phyloP scores from a whole-genome alignment of 306 rosid species.

The Biancaea sappan region DNA sequence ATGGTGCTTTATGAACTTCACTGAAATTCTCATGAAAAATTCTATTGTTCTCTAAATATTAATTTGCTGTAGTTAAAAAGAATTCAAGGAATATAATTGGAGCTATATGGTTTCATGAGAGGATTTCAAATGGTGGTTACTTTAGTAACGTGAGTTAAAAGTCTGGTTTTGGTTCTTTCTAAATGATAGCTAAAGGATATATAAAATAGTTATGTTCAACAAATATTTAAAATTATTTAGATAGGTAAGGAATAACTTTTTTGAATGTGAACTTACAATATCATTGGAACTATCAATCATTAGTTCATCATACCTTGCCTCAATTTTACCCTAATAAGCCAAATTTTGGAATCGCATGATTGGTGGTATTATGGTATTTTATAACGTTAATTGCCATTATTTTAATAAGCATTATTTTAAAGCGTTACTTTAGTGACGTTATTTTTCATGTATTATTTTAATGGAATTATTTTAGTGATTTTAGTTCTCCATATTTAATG shows the following conservation, averaged over 20 bases:
- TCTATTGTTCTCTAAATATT: slow-evolving; percentile 3
- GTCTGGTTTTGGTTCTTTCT: not conserved
- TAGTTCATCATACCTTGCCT: not conserved
- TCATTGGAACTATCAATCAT: slow-evolving; percentile 17
- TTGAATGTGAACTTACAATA: slow-evolving; percentile 24
- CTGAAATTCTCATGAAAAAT: not conserved
- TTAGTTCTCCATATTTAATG: no score
- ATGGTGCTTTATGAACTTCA: not conserved
- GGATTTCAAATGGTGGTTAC: slow-evolving; percentile 6
- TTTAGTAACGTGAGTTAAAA: slow-evolving; percentile 18
- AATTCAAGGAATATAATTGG: not conserved
- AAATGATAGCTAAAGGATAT: not conserved
- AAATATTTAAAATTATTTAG: not conserved
- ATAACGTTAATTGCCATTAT: no score
- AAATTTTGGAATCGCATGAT: no score
- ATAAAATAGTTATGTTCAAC: slow-evolving; percentile 1
- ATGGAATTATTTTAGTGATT: no score
- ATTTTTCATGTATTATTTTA: no score
- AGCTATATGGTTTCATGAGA: slow-evolving; percentile 17
- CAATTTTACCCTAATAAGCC: not conserved
- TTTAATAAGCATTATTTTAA: no score
- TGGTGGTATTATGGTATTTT: no score
- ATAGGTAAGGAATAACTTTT: slow-evolving; percentile 13
- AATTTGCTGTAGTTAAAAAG: slow-evolving; percentile 22
- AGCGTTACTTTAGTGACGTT: no score